Evolutionary conservation across 2,329 filamentous ascomycete species (phyloP).

Genomic region (Ophiostoma sp.): DNA sequence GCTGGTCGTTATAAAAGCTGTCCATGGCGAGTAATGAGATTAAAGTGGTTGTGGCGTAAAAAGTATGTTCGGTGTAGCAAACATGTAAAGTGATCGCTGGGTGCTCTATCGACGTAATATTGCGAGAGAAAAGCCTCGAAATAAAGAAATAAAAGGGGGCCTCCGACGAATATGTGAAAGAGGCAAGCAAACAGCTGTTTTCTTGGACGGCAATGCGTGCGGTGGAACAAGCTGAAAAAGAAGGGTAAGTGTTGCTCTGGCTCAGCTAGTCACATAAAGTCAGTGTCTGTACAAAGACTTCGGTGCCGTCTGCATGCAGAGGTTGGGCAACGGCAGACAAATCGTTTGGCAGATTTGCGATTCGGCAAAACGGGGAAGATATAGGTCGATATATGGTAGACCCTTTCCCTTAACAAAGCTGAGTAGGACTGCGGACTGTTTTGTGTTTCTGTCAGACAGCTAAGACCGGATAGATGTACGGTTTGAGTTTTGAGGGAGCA

Average conservation of each 20-base stretch:
- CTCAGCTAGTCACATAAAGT: background rate
- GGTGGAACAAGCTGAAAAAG: background rate
- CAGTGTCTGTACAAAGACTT: background rate
- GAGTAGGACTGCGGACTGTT: background rate
- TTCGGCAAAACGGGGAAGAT: background rate
- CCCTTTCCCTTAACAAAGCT: background rate
- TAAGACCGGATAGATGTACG: background rate
- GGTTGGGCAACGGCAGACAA: background rate
- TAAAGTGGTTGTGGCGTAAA: background rate
- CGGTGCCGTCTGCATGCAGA: background rate
- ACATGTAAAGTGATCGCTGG: background rate
- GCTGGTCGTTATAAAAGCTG: slow-evolving; percentile 21
- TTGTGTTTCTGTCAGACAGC: slow-evolving; percentile 13
- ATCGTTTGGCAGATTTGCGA: background rate
- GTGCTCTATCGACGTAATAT: background rate
- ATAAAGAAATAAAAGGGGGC: background rate
- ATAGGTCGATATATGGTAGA: background rate
- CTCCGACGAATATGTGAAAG: background rate
- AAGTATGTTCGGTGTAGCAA: background rate
- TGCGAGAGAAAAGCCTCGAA: background rate
- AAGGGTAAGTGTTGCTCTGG: background rate
- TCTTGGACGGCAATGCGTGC: background rate
- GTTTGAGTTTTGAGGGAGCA: background rate
- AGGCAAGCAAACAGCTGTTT: background rate
- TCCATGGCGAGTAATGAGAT: slow-evolving; percentile 15